Base-by-base conservation (phyloP, 2,329 filamentous ascomycete species). In the Ambrosiella xylebori region DNA sequence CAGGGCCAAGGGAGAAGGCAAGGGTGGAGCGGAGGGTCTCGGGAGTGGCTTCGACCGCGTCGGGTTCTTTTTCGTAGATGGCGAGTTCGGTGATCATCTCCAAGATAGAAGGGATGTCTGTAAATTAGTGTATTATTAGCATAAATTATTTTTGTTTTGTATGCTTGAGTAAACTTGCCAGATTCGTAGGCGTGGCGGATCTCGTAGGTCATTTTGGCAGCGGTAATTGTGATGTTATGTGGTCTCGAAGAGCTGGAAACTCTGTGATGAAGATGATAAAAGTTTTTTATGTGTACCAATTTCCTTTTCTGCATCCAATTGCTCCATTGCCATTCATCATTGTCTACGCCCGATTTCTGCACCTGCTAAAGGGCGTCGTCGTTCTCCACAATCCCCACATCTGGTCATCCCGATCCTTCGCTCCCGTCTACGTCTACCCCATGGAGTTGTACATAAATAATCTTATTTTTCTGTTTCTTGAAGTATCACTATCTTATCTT, bases 31-130 rank as follows among this genome's bases (percentile, higher is more conserved):
- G 71, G 40, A 97, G 83, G 27, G 79, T 81, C 38, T 82, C 78
- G 62, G 86, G 78, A 35, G 89, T 97, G 0, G 91, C 89, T 67
- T 88, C 77, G 63, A 95, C 88, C 63, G 76, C 72, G 64, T 83
- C 74, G 2, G 83, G 74, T 65, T 86, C 85, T 36, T 91, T 82
- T 69, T 96, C 89, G 73, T 96, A 95, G 64, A 83, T 80, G 64
- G 91, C 91, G 7, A 97, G 82, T 67, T 89, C 91, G 57, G 81
- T 78, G 71, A 97, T 89, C 66, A 96, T 76, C 63, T 76, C 71
- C 35, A 95, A 80, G 68, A 97, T 95, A n/a, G 76, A 74, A 27
- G 83, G 79, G 59, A 94, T 80, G 66, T 97, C 91, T 95, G 63
- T 51, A 19, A n/a, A n/a, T 41, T 50, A 40, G 38, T 40, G 19